Conservation (phyloP, 495 filamentous ascomycete species). For the Tuber brumale region DNA sequence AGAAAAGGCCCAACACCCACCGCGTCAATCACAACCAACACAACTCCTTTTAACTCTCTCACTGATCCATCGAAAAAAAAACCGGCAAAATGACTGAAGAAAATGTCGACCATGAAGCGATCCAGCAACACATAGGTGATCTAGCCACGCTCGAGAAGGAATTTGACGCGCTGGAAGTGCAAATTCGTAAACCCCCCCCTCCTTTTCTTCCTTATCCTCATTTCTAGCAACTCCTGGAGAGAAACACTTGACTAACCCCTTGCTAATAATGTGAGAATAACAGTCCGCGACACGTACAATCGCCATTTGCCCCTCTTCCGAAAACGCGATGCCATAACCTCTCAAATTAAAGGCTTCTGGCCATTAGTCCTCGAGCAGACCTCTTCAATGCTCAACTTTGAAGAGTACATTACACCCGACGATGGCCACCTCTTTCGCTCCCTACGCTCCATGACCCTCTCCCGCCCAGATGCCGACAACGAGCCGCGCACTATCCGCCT, state of each 20-base stretch:
- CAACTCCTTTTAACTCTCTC: not conserved
- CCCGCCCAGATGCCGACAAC: slow-evolving; percentile 39
- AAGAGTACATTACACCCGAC: slow-evolving; percentile 71
- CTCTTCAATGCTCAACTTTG: slow-evolving; percentile 60
- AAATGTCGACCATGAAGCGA: slow-evolving; percentile 19
- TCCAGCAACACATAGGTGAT: slow-evolving; percentile 41
- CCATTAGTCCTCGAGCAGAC: slow-evolving; percentile 76
- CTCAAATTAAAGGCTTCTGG: slow-evolving; percentile 79
- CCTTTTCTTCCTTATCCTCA: not conserved
- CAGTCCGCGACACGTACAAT: slow-evolving; percentile 43
- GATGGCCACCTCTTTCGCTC: slow-evolving; percentile 61
- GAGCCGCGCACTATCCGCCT: slow-evolving; percentile 62
- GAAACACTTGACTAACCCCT: not conserved
- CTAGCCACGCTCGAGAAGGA: slow-evolving; percentile 61
- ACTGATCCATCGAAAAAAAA: not conserved
- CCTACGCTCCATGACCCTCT: slow-evolving; percentile 51
- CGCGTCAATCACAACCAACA: not conserved
- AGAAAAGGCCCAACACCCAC: not conserved
- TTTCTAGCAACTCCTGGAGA: not conserved
- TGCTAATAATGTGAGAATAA: not conserved
- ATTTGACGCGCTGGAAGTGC: slow-evolving; percentile 62
- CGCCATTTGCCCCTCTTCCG: slow-evolving; percentile 56
- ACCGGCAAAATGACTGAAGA: not conserved
- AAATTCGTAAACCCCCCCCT: slow-evolving; percentile 55
- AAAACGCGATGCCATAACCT: slow-evolving; percentile 61